Evolutionary conservation across 805 yeast species (phyloP), one percentile per base, ranked within the genome.

Genomic region (Wickerhamomyces sydowiorum): DNA sequence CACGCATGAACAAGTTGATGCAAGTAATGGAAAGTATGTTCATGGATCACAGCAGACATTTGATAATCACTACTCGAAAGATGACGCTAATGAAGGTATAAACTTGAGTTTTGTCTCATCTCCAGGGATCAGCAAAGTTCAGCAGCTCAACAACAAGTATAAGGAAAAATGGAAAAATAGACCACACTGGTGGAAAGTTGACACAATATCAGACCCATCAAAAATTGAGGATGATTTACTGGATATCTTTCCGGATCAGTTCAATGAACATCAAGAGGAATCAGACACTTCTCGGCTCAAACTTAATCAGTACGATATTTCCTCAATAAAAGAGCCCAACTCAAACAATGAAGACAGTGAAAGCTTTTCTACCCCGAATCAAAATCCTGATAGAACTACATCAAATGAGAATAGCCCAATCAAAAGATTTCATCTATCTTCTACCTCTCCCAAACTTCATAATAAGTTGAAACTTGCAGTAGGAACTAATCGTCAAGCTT

Each of bases 161-260:
- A 32, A 32, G 10, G 7, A 18, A 5, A 32, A 32, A 20, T 32
- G 22, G 23, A 32, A 13, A 13, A 32, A 32, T 5, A 32, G 35
- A 32, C 35, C 35, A 13, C 35, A 32, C 15, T 32, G 35, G 35
- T 32, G 35, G 35, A 32, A 19, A 20, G 15, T 32, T 12, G 33
- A 30, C 22, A 30, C 33, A 18, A 6, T 21, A 9, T 7, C 22
- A 4, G 10, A n/a, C 14, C 19, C 12, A 12, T 8, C 8, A 12
- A 24, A 24, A 12, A 24, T 12, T 24, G 27, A 24, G 14, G 30
- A 27, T 7, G 25, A 7, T 23, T 7, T 23, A 7, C 25, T 23
- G 25, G 10, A 23, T 7, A 7, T 23, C 10, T 23, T 23, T 10
- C 7, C 7, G 25, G 10, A 23, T 23, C 25, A 23, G 7, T 23